These are phyloP conservation scores for Biscogniauxia sp. DNA, from an alignment of 2,329 filamentous ascomycete genomes.

Conservation along the genomic window DNA sequence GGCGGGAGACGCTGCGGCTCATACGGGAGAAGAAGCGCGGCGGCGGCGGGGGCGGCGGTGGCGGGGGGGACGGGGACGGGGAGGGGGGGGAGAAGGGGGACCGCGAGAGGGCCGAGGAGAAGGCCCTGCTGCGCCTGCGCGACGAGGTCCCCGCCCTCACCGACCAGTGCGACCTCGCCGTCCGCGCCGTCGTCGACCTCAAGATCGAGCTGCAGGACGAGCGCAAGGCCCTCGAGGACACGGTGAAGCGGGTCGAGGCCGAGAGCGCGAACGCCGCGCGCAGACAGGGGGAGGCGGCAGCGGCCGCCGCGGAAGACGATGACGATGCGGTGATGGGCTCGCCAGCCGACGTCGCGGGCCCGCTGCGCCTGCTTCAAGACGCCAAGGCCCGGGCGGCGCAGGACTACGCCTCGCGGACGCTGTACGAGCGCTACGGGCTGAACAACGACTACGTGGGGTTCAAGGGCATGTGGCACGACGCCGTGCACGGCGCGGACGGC, in stretches of 20 bases:
- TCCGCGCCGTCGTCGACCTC: constrained; percentile 50
- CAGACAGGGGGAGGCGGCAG: constrained; percentile 6
- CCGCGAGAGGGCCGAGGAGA: constrained; percentile 36
- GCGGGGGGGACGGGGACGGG: too few species aligned
- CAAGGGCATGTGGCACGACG: constrained; percentile 57
- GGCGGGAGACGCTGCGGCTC: constrained; percentile 33
- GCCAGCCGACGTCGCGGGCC: constrained; percentile 28
- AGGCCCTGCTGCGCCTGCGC: constrained; percentile 40
- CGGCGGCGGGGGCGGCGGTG: too few species aligned
- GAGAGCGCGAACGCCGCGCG: constrained; percentile 18
- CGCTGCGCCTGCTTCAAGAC: constrained; percentile 35
- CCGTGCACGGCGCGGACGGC: constrained; percentile 46
- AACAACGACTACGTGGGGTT: constrained; percentile 61
- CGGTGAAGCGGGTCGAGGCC: constrained; percentile 32
- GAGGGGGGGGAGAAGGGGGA: constrained; percentile 32
- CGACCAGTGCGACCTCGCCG: constrained; percentile 42
- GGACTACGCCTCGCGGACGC: constrained; percentile 42
- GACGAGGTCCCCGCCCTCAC: constrained; percentile 42
- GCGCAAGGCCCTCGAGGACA: constrained; percentile 37
- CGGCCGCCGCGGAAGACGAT: constrained; percentile 15
- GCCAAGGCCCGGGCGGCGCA: constrained; percentile 36
- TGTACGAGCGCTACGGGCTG: constrained; percentile 49
- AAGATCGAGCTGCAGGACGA: constrained; percentile 49
- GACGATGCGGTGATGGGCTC: constrained; percentile 26
- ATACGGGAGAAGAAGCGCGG: constrained; percentile 35